phyloP scores from a whole-genome alignment of 2,329 filamentous ascomycete species.

The Pseudogymnoascus verrucosus region DNA sequence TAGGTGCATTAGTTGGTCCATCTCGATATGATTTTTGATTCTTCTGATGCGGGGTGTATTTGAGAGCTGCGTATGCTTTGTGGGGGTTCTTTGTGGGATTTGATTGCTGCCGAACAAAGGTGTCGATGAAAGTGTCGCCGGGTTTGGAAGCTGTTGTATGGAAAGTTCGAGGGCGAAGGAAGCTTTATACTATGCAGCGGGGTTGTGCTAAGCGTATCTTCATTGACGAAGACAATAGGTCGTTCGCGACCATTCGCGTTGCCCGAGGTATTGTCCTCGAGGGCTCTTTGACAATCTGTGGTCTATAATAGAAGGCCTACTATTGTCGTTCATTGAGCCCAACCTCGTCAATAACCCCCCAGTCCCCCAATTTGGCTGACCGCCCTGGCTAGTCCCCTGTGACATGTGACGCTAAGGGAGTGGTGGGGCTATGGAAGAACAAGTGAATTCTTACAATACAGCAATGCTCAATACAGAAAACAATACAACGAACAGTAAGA shows the following conservation, averaged over 20 bases:
- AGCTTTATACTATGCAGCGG: background rate
- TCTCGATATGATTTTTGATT: background rate
- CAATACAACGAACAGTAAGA: background rate
- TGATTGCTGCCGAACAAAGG: background rate
- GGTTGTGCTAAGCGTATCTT: background rate
- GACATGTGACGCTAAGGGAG: background rate
- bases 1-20: constrained; percentile 20
- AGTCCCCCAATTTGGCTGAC: background rate
- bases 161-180: constrained; percentile 1
- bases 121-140: background rate
- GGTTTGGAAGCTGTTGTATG: background rate
- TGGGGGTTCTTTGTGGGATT: background rate
- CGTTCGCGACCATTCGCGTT: background rate
- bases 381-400: constrained; percentile 2
- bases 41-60: background rate
- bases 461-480: background rate
- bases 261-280: background rate
- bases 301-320: background rate
- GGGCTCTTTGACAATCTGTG: background rate
- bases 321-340: background rate
- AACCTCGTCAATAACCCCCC: background rate
- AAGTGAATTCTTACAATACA: background rate
- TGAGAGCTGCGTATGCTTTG: background rate
- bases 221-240: background rate
- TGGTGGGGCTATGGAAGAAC: constrained; percentile 1